These are phyloP conservation scores for Didymosphaeria variabile DNA, from an alignment of 2,329 filamentous ascomycete genomes.

Conservation along the genomic window DNA sequence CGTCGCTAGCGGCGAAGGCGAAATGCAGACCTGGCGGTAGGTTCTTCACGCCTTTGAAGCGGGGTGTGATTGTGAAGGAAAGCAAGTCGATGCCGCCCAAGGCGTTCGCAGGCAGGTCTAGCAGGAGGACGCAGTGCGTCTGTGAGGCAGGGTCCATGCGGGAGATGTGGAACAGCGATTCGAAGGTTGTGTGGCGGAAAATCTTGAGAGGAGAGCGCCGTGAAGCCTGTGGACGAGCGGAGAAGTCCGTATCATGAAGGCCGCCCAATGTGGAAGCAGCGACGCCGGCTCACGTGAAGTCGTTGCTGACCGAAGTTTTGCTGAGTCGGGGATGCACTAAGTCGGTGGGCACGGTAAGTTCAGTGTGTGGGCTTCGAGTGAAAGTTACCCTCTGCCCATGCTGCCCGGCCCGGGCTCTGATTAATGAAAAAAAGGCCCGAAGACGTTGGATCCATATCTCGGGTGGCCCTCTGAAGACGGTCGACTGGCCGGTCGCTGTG, in stretches of 20 bases:
- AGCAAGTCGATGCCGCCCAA: constrained; percentile 65
- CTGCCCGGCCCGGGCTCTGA: background rate
- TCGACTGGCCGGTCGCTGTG: background rate
- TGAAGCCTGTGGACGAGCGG: constrained; percentile 10
- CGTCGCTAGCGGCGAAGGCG: constrained; percentile 67
- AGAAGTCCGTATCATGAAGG: constrained; percentile 8
- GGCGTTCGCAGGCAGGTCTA: constrained; percentile 56
- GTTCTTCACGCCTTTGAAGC: constrained; percentile 69
- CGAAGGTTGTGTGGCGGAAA: constrained; percentile 46
- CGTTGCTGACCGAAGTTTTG: constrained; percentile 16
- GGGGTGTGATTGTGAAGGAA: constrained; percentile 69
- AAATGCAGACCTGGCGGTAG: constrained; percentile 68
- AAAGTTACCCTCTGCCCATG: background rate
- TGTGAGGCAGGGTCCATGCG: constrained; percentile 45
- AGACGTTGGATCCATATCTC: constrained; percentile 4
- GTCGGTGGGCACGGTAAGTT: background rate
- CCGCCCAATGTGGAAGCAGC: constrained; percentile 5
- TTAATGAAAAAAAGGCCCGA: constrained; percentile 4
- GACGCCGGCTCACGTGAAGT: constrained; percentile 1
- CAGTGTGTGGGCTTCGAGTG: background rate
- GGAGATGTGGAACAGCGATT: constrained; percentile 45
- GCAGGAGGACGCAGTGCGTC: constrained; percentile 51
- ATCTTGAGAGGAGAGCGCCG: constrained; percentile 38
- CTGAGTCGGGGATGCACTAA: background rate
- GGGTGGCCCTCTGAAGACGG: constrained; percentile 7